Conservation (phyloP, 2,329 filamentous ascomycete species). For the Ophioceras dolichostomum region DNA sequence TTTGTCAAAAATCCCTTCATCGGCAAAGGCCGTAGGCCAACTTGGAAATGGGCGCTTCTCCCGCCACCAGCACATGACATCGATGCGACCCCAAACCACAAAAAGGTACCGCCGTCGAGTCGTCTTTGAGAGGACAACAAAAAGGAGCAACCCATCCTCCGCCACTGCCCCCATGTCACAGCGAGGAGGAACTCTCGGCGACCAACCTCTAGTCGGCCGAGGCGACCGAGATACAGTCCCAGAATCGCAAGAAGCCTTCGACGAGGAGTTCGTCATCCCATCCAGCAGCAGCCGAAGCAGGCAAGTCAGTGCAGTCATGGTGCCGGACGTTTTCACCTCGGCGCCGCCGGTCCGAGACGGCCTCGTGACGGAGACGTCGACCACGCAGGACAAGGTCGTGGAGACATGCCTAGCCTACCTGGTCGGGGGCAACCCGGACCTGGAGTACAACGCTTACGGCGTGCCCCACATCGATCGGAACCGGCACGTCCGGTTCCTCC, state of each 20-base stretch:
- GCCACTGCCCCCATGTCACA: too few relatives aligned
- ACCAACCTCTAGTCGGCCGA: too few relatives aligned
- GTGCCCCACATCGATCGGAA: conserved; percentile 61
- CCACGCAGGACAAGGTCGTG: conserved; percentile 56
- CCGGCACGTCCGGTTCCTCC: conserved; percentile 50
- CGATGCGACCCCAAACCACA: conserved; percentile 2
- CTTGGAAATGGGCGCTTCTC: too few relatives aligned
- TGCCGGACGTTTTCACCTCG: conserved; percentile 45
- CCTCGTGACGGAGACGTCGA: conserved; percentile 56
- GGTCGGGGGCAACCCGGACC: conserved; percentile 32
- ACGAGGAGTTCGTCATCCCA: too few relatives aligned
- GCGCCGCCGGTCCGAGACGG: conserved; percentile 52
- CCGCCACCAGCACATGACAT: neutral
- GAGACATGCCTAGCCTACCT: conserved; percentile 59
- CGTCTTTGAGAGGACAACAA: conserved; percentile 1
- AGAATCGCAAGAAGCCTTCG: neutral
- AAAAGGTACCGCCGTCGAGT: conserved; percentile 2
- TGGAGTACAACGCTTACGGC: conserved; percentile 55
- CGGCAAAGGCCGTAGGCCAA: too few relatives aligned
- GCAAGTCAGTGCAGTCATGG: too few relatives aligned
- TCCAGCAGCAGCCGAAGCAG: too few relatives aligned
- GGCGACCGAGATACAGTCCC: too few relatives aligned
- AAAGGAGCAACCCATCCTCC: neutral
- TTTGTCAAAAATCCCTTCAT: too few relatives aligned
- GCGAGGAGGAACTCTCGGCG: too few relatives aligned